Conservation (phyloP, 352 stramenopile species). For the Pythium sukuiense region DNA sequence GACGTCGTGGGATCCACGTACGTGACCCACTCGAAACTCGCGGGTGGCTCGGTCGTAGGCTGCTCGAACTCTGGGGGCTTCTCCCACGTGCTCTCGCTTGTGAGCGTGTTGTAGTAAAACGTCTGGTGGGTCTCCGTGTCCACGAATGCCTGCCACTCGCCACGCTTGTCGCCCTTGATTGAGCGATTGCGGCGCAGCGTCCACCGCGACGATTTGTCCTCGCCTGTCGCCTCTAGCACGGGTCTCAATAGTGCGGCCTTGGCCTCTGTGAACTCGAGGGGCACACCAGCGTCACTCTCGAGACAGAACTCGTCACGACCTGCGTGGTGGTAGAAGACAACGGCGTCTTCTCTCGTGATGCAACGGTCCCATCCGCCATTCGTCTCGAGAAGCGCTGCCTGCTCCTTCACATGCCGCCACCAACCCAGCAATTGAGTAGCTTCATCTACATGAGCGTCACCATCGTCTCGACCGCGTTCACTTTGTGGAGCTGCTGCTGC, state of each 20-base stretch:
- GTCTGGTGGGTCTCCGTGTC: slow-evolving; percentile 50
- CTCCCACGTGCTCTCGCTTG: slow-evolving; percentile 63
- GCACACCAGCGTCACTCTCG: not conserved
- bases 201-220: slow-evolving; percentile 14
- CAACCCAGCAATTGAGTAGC: not conserved
- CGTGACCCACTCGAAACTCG: slow-evolving; percentile 35
- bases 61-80: slow-evolving; percentile 19
- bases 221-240: not conserved
- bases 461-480: not conserved
- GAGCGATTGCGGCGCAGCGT: slow-evolving; percentile 30
- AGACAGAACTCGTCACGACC: slow-evolving; percentile 13
- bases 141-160: slow-evolving; percentile 59
- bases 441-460: not conserved
- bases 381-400: slow-evolving; percentile 24
- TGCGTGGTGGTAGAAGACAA: slow-evolving; percentile 26
- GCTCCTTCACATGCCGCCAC: slow-evolving; percentile 1
- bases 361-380: slow-evolving; percentile 25
- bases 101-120: slow-evolving; percentile 74
- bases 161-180: slow-evolving; percentile 24
- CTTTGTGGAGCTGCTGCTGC: not conserved
- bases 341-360: slow-evolving; percentile 4
- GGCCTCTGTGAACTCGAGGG: slow-evolving; percentile 20
- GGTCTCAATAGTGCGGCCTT: slow-evolving; percentile 4
- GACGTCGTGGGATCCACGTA: slow-evolving; percentile 48
- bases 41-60: not conserved